Percentiles rank a stretch among this genome's conserved stretches.
Evolutionary conservation across 2,329 filamentous ascomycete species (phyloP).

Genomic region (Colletotrichum melonis): DNA sequence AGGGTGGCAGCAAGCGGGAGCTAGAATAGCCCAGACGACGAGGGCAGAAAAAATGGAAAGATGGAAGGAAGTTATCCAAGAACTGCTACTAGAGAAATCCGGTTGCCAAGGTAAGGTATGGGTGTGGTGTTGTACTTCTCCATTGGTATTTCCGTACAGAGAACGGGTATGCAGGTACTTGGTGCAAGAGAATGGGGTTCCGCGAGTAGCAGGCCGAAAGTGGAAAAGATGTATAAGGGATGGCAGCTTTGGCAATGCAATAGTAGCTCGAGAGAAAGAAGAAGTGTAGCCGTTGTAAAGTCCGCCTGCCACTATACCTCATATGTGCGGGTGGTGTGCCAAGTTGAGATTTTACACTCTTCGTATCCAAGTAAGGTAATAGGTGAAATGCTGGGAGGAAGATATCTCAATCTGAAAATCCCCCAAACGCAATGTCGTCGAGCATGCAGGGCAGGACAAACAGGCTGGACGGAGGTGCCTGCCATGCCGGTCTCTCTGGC

Average conservation of each 20-base stretch:
- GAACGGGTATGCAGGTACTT: background rate
- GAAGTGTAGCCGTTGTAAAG: background rate
- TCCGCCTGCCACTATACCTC: background rate
- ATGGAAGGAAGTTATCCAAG: constrained; percentile 12
- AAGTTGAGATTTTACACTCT: background rate
- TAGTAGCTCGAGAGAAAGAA: background rate
- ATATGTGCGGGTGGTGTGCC: background rate
- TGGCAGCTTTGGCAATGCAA: background rate
- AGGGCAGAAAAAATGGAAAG: background rate
- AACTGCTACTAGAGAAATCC: constrained; percentile 1
- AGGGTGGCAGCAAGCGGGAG: background rate
- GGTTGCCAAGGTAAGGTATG: too few relatives aligned
- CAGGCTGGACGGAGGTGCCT: background rate
- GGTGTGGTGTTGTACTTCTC: background rate
- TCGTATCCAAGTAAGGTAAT: background rate
- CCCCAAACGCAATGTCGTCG: background rate
- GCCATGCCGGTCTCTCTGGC: background rate
- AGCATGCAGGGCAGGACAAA: background rate
- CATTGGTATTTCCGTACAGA: background rate
- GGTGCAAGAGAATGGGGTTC: background rate
- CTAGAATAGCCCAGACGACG: background rate
- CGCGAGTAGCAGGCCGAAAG: background rate
- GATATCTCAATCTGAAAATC: background rate
- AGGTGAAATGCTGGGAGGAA: background rate
- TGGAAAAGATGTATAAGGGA: background rate